Base-by-base conservation (phyloP, 192 early-diverging fungal genomes). In the Coemansia erecta region DNA sequence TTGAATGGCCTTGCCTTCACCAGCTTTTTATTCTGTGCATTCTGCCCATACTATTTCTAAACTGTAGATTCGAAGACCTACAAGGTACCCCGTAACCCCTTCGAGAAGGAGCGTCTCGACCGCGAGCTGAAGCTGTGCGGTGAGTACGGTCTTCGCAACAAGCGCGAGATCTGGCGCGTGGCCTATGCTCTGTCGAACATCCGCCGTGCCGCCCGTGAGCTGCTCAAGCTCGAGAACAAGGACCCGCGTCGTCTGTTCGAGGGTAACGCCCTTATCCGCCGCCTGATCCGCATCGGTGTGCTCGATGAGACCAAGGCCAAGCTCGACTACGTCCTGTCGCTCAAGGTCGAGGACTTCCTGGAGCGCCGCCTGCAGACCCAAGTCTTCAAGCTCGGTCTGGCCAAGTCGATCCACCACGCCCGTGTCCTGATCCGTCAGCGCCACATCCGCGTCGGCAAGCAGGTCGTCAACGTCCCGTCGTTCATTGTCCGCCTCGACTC, bases 171-270 rank as follows among this genome's bases (percentile, higher is more conserved):
- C 85, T 98, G 90, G 90, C 88, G 96, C 77, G 91, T 98, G 54
- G 93, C 90, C 66, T 90, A 87, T 82, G 92, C 91, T 68, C 88
- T 98, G 66, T 98, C 96, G 83, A 95, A 97, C 84, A 95, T 98
- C 72, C 96, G 96, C 87, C 96, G 96, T 97, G 96, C 96, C 63
- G 96, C 96, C 66, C 94, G 96, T 96, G 95, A 98, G 84, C 90
- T 98, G 62, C 85, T 98, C 67, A 97, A 92, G 58, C 85, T 97
- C 57, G 93, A 95, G 58, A 88, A 87, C 73, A 96, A 96, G 88
- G 93, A 96, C 82, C 91, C 96, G 68, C 89, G 91, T 62, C 94
- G 96, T 83, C 88, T 97, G 61, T 98, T 97, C 75, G 96, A 97
- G 86, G 96, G 96, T 84, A 98, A 98, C 82, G 96, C 95, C 40